Evolutionary conservation across 371 early-diverging fungal species (phyloP).

Genomic region (Mortierella sp.): DNA sequence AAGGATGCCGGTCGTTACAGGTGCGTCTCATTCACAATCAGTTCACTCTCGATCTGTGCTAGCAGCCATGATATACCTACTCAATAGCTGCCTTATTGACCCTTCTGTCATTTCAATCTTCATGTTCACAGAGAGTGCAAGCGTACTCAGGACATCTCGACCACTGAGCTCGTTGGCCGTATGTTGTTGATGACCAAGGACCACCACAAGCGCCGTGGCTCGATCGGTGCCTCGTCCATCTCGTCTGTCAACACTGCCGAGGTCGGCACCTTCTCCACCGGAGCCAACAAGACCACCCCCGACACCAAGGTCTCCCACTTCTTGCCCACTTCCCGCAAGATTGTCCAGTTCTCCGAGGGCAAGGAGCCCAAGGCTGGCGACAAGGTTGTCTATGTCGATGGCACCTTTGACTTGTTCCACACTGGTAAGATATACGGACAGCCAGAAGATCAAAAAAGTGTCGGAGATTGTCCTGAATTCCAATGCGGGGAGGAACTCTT

Average conservation of each 20-base stretch:
- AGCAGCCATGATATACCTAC: background rate
- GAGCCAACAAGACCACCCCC: constrained; percentile 46
- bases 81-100: background rate
- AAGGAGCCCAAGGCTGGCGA: constrained; percentile 76
- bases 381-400: constrained; percentile 94
- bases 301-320: constrained; percentile 83
- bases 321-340: constrained; percentile 86
- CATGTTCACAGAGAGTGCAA: constrained; percentile 78
- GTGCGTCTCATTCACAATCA: constrained; percentile 1
- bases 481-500: background rate
- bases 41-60: background rate
- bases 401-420: constrained; percentile 98
- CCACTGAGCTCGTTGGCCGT: constrained; percentile 96
- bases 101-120: background rate
- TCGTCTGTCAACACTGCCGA: constrained; percentile 74
- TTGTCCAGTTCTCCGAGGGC: constrained; percentile 91
- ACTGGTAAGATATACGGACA: constrained; percentile 60
- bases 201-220: constrained; percentile 78
- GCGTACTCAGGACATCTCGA: constrained; percentile 93
- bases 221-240: constrained; percentile 62
- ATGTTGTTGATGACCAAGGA: constrained; percentile 95
- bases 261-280: constrained; percentile 71
- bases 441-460: background rate
- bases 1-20: constrained; percentile 95
- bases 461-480: background rate